phyloP scores from a whole-genome alignment of 2,329 filamentous ascomycete genomes.

The Botrytis cinerea region DNA sequence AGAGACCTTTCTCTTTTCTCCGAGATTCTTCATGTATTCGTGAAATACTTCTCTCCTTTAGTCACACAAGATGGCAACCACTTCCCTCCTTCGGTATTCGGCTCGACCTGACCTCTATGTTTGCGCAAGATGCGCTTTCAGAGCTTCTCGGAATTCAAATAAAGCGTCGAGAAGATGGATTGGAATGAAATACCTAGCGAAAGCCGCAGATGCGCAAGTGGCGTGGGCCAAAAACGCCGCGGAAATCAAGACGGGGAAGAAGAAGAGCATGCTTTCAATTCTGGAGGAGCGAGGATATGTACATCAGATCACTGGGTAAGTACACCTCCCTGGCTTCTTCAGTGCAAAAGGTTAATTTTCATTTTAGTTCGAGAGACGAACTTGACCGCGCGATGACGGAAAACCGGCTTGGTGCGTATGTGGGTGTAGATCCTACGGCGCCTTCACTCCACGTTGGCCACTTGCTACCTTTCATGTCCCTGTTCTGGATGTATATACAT shows the following conservation, averaged over 20 bases:
- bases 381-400: slow-evolving; percentile 65
- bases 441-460: slow-evolving; percentile 79
- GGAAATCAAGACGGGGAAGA: slow-evolving; percentile 52
- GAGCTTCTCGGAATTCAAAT: slow-evolving; percentile 25
- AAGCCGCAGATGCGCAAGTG: slow-evolving; percentile 37
- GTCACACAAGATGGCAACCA: slow-evolving; percentile 37
- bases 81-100: slow-evolving; percentile 35
- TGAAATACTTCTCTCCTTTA: neutral
- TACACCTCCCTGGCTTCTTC: slow-evolving; percentile 14
- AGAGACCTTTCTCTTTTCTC: neutral
- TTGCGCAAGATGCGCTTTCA: slow-evolving; percentile 40
- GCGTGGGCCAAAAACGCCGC: slow-evolving; percentile 53
- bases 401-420: slow-evolving; percentile 72
- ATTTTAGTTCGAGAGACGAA: slow-evolving; percentile 45
- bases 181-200: slow-evolving; percentile 43
- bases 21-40: neutral
- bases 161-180: slow-evolving; percentile 36
- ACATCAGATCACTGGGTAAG: slow-evolving; percentile 73
- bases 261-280: slow-evolving; percentile 59
- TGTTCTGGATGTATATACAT: slow-evolving; percentile 82
- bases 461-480: slow-evolving; percentile 76
- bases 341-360: slow-evolving; percentile 25
- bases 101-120: slow-evolving; percentile 35
- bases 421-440: slow-evolving; percentile 81
- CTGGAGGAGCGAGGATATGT: slow-evolving; percentile 73